Evolutionary conservation across 2,329 filamentous ascomycete genomes (phyloP), one percentile per base, ranked within the genome.

Genomic region (Pestalotiopsis sp.): DNA sequence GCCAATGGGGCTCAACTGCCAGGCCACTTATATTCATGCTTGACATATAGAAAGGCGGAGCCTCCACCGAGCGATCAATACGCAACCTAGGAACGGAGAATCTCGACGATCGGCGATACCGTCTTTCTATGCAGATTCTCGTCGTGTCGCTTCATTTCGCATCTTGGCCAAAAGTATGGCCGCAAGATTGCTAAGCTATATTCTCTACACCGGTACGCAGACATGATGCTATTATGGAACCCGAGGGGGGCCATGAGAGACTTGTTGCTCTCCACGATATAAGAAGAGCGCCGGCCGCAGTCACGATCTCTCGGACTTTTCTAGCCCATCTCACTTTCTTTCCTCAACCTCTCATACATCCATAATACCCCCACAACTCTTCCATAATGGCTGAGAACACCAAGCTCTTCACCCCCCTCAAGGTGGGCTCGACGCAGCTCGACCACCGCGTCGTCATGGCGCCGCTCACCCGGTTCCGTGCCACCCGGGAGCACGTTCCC

Each of bases 381-480:
- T 59, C 4, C 25, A 59, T 0, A 59, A 75, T 73, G 72, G 58
- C 70, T 27, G 23, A 59, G 25, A 41, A 63, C 27, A 36, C 60
- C 20, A 57, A 60, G n/a, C 79, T 84, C 58, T 85, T 84, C 73
- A 73, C 77, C 66, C 81, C 83, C 12, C 72, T 85, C 67, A 73
- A 78, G 58, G 78, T 84, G 14, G 81, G 86, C 69, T 81, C 81
- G 58, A 79, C 84, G 45, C 75, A 76, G 9, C 81, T 89, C 38
- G 78, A 82, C 61, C 85, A 88, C 72, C 83, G 87, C 68, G 77
- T 88, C 25, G 79, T 85, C 57, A 75, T 85, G 72, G 83, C 86
- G 1, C 84, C 87, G 5, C 75, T 88, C 68, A 88, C 86, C 2
- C 81, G 86, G 23, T 85, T 85, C 71, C 81, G 86, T 56, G 84